phyloP scores from a whole-genome alignment of 345 rosid species.

The Rhizophora mangle region DNA sequence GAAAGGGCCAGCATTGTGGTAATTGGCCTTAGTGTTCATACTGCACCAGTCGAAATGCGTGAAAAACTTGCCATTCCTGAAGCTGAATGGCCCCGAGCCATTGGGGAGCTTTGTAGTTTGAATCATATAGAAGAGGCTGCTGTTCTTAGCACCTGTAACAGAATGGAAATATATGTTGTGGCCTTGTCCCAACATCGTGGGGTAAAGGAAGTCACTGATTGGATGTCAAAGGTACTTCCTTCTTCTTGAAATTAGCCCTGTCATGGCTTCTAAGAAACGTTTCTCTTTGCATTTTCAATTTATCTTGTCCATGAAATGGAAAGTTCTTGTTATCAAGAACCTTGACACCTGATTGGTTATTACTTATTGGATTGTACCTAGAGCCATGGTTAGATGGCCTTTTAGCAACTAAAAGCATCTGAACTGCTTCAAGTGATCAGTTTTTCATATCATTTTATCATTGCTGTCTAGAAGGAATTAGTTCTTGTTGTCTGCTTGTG shows the following conservation, averaged over 20 bases:
- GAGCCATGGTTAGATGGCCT: neutral
- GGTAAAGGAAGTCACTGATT: constrained; percentile 51
- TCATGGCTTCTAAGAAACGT: neutral
- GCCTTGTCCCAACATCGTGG: constrained; percentile 57
- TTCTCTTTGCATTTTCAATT: neutral
- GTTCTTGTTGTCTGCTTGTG: neutral
- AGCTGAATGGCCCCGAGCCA: constrained; percentile 58
- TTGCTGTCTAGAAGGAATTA: too few species aligned
- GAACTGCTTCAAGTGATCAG: neutral
- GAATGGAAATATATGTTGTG: constrained; percentile 54
- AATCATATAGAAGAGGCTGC: constrained; percentile 80
- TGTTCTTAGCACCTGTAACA: constrained; percentile 53
- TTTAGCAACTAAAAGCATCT: neutral
- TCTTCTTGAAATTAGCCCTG: neutral
- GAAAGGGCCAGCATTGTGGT: constrained; percentile 51
- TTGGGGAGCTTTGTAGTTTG: constrained; percentile 67
- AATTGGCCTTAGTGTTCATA: constrained; percentile 47
- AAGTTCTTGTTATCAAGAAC: too few species aligned
- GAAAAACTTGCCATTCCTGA: constrained; percentile 55
- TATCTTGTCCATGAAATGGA: neutral
- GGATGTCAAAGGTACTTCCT: constrained; percentile 60
- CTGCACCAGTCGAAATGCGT: constrained; percentile 50
- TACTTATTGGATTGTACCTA: neutral
- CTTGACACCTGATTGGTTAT: too few species aligned
- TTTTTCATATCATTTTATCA: neutral